These are phyloP conservation scores for Marasmius sp. DNA, from an alignment of 1,284 basidiomycete species.

Conservation along the genomic window DNA sequence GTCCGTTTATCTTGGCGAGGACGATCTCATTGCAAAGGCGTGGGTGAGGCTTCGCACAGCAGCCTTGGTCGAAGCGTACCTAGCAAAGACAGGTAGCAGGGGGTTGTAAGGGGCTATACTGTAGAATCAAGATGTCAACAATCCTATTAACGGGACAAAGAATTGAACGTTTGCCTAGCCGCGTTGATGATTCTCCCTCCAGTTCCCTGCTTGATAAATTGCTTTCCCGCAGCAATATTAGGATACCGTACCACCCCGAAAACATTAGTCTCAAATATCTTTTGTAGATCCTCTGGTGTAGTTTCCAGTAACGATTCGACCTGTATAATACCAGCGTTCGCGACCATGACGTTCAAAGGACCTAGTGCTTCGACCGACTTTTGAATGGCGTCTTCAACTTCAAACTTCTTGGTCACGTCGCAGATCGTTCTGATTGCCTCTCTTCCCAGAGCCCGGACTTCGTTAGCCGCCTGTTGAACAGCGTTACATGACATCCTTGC, in stretches of 20 bases:
- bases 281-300: conserved; percentile 7
- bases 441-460: conserved; percentile 9
- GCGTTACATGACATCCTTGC: background rate
- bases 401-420: conserved; percentile 4
- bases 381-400: conserved; percentile 9
- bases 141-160: conserved; percentile 9
- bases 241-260: conserved; percentile 11
- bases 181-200: conserved; percentile 15
- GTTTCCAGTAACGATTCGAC: conserved; percentile 8
- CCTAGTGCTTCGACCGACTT: too few relatives aligned
- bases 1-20: conserved; percentile 7
- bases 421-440: conserved; percentile 5
- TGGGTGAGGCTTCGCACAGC: conserved; percentile 13
- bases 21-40: conserved; percentile 11
- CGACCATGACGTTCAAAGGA: conserved; percentile 14
- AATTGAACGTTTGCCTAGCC: conserved; percentile 10
- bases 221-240: conserved; percentile 11
- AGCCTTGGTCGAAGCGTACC: conserved; percentile 12
- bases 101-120: conserved; percentile 10
- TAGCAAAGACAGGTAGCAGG: conserved; percentile 2
- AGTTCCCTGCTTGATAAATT: too few relatives aligned
- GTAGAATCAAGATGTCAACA: too few relatives aligned
- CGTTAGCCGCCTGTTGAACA: conserved; percentile 7
- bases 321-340: conserved; percentile 13
- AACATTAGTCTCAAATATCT: conserved; percentile 11